A percentile compares a stretch with the other conserved stretches of the same genome.
These are phyloP conservation scores for Russula brevipes DNA, from an alignment of 768 basidiomycete species.

Conservation along the genomic window DNA sequence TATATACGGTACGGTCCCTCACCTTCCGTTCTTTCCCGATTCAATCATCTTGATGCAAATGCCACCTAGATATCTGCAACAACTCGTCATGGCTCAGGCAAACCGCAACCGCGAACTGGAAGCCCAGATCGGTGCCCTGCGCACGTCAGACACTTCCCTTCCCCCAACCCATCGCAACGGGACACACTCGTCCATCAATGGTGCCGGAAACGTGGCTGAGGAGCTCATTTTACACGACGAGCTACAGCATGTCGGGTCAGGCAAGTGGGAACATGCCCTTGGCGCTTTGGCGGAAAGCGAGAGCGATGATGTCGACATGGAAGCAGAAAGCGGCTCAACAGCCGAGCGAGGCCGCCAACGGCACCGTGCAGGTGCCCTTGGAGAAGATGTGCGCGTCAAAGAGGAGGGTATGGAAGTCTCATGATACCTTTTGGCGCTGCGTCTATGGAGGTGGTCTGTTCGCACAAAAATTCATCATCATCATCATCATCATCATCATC, in stretches of 20 bases:
- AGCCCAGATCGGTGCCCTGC: conserved; percentile 45
- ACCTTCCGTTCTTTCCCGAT: neutral
- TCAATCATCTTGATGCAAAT: neutral
- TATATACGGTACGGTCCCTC: conserved; percentile 37
- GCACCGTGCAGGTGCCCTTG: conserved; percentile 11
- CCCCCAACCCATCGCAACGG: conserved; percentile 1
- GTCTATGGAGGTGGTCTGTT: neutral
- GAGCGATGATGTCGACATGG: conserved; percentile 24
- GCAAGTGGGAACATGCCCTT: conserved; percentile 21
- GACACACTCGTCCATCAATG: conserved; percentile 7
- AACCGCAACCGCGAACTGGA: conserved; percentile 76
- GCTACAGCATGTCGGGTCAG: conserved; percentile 7
- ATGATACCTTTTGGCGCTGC: conserved; percentile 13
- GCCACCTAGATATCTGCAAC: conserved; percentile 64
- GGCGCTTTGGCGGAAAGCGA: conserved; percentile 19
- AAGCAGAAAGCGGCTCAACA: neutral
- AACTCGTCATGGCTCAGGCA: conserved; percentile 76
- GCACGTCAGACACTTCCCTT: neutral
- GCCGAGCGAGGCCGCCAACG: conserved; percentile 20
- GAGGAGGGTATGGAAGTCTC: conserved; percentile 25
- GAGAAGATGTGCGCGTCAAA: conserved; percentile 20
- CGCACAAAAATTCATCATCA: neutral
- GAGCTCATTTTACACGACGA: conserved; percentile 21
- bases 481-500: neutral
- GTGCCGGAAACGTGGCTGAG: conserved; percentile 4